Percentiles rank a stretch among this genome's conserved stretches.
Conservation (phyloP, 225 moss, liverwort and hornwort species). For the Pseudoscleropodium purum region DNA sequence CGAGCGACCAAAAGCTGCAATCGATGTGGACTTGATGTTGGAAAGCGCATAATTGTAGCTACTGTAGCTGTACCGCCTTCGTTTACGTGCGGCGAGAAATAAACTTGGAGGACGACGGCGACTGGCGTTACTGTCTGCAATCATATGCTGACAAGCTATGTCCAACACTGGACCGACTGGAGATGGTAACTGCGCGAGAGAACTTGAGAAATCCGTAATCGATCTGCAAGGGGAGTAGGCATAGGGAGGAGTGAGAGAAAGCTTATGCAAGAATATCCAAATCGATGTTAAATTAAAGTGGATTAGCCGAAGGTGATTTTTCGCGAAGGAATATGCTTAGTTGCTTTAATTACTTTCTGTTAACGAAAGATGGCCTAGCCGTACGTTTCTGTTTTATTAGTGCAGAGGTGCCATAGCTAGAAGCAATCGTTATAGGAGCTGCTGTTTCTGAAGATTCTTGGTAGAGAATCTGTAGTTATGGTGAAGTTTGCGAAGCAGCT, state of each 20-base stretch:
- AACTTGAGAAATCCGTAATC: neutral
- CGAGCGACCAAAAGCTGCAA: neutral
- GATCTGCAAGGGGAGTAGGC: neutral
- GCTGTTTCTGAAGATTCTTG: neutral
- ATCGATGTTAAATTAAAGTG: neutral
- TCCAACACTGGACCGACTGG: neutral
- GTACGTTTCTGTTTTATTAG: neutral
- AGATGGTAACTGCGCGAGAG: neutral
- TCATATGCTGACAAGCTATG: neutral
- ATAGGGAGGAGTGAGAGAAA: neutral
- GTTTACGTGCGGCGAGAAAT: neutral
- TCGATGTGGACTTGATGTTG: neutral
- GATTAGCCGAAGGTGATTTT: neutral
- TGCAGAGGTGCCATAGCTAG: neutral
- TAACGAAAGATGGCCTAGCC: neutral
- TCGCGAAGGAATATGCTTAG: neutral
- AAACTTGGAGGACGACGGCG: neutral
- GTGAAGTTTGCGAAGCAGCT: slow-evolving; percentile 52
- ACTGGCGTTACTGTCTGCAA: neutral
- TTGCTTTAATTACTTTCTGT: neutral
- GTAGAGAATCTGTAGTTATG: slow-evolving; percentile 8
- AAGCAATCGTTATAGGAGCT: neutral
- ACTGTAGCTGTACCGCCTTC: neutral
- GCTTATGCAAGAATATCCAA: neutral
- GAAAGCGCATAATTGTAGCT: neutral